Base-by-base conservation (phyloP, 169 alveolate genomes). In the Cryptosporidium meleagridis region DNA sequence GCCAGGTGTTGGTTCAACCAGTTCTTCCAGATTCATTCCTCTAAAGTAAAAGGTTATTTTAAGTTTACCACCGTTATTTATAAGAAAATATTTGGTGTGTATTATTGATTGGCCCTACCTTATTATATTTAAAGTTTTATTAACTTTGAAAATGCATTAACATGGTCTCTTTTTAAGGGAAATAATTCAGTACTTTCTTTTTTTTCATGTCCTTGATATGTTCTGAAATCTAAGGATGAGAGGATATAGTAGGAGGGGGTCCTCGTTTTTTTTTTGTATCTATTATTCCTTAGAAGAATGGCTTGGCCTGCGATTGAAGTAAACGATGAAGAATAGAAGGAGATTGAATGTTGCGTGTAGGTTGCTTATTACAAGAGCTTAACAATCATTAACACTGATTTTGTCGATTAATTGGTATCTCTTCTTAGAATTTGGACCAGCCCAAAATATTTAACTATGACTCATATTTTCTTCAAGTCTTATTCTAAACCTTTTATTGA, bases 1-100 rank as follows among this genome's bases (percentile, higher is more conserved):
- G 85, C 98, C 99, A 45, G 99, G 99, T 53, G 97, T 97, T 44
- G 99, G 99, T 31, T 98, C 99, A 41, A 96, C 99, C 69, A 97
- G 97, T 94, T 95, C 98, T 33, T 97, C 99, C 86, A 95, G 98
- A 85, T 96, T 96, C 94, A 96, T 97, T 53, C 97, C 98, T 41
- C 95, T 96, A 70, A 97, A 96, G 94, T 97, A 92, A 94, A 70
- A 55, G 18, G 35, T 26, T n/a, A 21, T 16, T 14, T 48, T 21
- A n/a, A n/a, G 18, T 55, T 55, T 55, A 23, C 37, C 35, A 23
- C 37, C 67, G 5, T 26, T 23, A 55, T n/a, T 55, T 6, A 55
- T 55, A 55, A 31, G n/a, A 23, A 12, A 55, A 55, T 55, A 16
- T 12, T 48, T 48, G 55, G 55, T 48, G 55, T 12, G 55, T 14